Evolutionary conservation across 2,329 filamentous ascomycete species (phyloP), one percentile per base, ranked within the genome.

Genomic region (Penicillium sp.): DNA sequence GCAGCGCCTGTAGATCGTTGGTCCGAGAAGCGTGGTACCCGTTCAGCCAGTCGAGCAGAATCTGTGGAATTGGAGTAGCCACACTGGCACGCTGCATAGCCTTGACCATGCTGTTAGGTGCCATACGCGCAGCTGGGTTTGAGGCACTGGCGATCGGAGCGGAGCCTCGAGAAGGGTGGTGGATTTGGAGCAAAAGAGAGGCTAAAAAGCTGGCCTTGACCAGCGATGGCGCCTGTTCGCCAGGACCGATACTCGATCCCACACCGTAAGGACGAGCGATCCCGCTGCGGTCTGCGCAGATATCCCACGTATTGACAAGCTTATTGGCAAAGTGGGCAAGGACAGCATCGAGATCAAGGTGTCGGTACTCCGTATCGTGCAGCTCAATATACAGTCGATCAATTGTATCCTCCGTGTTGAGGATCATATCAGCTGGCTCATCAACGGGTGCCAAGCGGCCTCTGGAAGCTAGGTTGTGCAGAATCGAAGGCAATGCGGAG

Each of bases 21-120:
- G 84, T 83, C 68, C 90, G 90, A 28, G 89, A 84, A 64, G 90
- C 87, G 72, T 97, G 92, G 70, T 91, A 85, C 16, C 83, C 82
- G 57, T 91, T 84, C 65, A 96, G 82, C 94, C 94, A 98, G 69
- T 91, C 85, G 63, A 97, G 87, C 14, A 98, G 80, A 16, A 93
- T 84, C 71, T 89, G 88, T 0, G 94, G 92, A 19, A 96, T 80
- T 0, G 91, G 72, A 6, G 70, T 69, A 25, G 70, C 70, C 19
- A 66, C 62, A n/a, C 70, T 68, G 1, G 68, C 62, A 52, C 71
- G 65, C 16, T 68, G 62, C 35, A 70, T 62, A 10, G 70, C 66
- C 52, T 73, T 66, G 45, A 74, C 68, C 57, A 77, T 59, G 57
- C 69, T 71, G 45, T 70, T 73, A 6, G 70, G 68, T 16, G 69